Conservation (phyloP, 192 early-diverging fungal species). For the Rhizophagus clarus region DNA sequence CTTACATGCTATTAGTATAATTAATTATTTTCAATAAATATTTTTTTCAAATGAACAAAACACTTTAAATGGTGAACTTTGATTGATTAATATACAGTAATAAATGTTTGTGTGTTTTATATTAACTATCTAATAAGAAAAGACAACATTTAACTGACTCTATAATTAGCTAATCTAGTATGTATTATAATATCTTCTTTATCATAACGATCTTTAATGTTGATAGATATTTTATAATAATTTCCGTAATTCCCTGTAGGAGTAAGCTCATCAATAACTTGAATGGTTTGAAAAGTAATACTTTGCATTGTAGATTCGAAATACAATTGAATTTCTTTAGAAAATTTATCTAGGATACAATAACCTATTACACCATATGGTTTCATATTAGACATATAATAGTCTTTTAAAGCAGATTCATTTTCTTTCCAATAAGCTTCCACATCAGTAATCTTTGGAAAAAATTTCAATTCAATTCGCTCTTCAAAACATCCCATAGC, state of each 20-base stretch:
- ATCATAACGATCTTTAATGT: background rate
- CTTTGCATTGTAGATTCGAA: background rate
- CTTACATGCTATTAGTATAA: background rate
- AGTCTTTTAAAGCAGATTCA: background rate
- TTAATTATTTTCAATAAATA: background rate
- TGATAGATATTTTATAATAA: background rate
- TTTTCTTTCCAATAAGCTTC: background rate
- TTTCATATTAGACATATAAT: background rate
- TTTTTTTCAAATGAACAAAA: background rate
- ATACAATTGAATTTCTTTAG: background rate
- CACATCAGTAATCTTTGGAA: background rate
- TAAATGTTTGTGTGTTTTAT: background rate
- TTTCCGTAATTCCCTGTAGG: background rate
- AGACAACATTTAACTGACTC: background rate
- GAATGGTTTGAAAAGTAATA: background rate
- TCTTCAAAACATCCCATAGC: background rate
- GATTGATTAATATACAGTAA: background rate
- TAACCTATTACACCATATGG: background rate
- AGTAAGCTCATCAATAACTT: background rate
- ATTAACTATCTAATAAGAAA: background rate
- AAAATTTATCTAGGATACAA: background rate
- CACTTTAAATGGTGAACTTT: background rate
- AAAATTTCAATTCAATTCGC: background rate
- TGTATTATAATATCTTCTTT: background rate
- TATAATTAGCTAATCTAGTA: background rate